These are phyloP conservation scores for Plasmodium falciparum DNA, from an alignment of 169 alveolate genomes.

Conservation along the genomic window DNA sequence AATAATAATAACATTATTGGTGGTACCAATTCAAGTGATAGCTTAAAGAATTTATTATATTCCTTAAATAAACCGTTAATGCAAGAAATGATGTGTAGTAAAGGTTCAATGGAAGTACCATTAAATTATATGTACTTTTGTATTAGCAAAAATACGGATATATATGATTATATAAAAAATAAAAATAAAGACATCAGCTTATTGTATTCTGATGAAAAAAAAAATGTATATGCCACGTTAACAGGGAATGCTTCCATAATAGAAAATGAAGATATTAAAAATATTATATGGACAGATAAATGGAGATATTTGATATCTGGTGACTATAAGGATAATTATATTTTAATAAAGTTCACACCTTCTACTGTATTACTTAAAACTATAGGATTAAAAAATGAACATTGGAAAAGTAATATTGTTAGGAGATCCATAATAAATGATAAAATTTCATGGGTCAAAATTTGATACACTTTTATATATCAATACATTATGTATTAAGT, in stretches of 20 bases:
- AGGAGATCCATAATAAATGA: slow-evolving; percentile 18
- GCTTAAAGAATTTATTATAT: slow-evolving; percentile 6
- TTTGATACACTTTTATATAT: background rate
- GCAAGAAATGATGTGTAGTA: slow-evolving; percentile 31
- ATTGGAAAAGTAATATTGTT: slow-evolving; percentile 64
- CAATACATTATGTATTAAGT: background rate
- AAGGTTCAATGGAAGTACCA: slow-evolving; percentile 36
- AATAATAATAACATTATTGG: too few relatives aligned
- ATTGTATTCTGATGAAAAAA: slow-evolving; percentile 42
- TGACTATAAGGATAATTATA: slow-evolving; percentile 40
- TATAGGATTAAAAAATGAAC: slow-evolving; percentile 48
- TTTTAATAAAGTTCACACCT: slow-evolving; percentile 61
- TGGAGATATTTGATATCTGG: slow-evolving; percentile 64
- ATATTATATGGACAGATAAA: slow-evolving; percentile 38
- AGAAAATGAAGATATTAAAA: slow-evolving; percentile 29
- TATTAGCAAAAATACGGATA: slow-evolving; percentile 51
- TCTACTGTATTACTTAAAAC: slow-evolving; percentile 47
- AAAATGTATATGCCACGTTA: slow-evolving; percentile 59
- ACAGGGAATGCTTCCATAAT: slow-evolving; percentile 55
- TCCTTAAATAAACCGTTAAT: slow-evolving; percentile 20
- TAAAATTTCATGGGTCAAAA: slow-evolving; percentile 58
- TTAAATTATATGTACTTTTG: slow-evolving; percentile 59
- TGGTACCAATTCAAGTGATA: background rate
- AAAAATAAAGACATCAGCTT: slow-evolving; percentile 25
- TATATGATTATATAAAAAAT: slow-evolving; percentile 33